phyloP scores from a whole-genome alignment of 176 grass and related monocot genomes.

The Eremochloa ophiuroides region DNA sequence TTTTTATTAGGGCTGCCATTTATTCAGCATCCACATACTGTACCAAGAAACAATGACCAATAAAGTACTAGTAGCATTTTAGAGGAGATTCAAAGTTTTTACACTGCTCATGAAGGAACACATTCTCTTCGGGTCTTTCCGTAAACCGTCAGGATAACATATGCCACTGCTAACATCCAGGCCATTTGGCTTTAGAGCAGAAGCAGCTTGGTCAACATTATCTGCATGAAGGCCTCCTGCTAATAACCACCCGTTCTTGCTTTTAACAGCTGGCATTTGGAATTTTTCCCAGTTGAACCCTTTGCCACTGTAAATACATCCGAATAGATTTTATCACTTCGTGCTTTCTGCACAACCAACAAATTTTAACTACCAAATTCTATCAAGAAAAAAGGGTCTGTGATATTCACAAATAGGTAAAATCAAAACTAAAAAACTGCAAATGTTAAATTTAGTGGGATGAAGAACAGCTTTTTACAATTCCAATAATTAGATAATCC shows the following conservation, averaged over 20 bases:
- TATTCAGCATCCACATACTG: background rate
- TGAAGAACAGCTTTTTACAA: background rate
- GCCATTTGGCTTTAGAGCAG: slow-evolving; percentile 49
- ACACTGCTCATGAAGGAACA: slow-evolving; percentile 56
- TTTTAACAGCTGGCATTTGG: slow-evolving; percentile 43
- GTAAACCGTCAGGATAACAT: slow-evolving; percentile 42
- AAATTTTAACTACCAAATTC: background rate
- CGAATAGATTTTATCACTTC: background rate
- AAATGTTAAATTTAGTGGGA: background rate
- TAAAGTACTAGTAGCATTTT: background rate
- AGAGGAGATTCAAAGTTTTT: slow-evolving; percentile 14
- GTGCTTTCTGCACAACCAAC: background rate
- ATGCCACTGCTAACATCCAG: slow-evolving; percentile 81
- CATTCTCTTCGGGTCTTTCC: slow-evolving; percentile 50
- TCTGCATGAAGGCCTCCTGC: slow-evolving; percentile 72
- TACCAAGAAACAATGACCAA: background rate
- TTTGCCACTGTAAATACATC: slow-evolving; percentile 62
- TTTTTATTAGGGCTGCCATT: background rate
- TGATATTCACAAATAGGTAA: background rate
- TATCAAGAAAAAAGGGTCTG: background rate
- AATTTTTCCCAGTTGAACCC: slow-evolving; percentile 85
- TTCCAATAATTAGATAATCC: background rate
- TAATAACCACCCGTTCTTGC: slow-evolving; percentile 71
- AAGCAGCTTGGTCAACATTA: slow-evolving; percentile 51
- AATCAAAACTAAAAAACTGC: background rate